A percentile compares a stretch with the other conserved stretches of the same genome.
phyloP scores from a whole-genome alignment of 2,329 filamentous ascomycete genomes.

The Cladosporium cucumerinum region DNA sequence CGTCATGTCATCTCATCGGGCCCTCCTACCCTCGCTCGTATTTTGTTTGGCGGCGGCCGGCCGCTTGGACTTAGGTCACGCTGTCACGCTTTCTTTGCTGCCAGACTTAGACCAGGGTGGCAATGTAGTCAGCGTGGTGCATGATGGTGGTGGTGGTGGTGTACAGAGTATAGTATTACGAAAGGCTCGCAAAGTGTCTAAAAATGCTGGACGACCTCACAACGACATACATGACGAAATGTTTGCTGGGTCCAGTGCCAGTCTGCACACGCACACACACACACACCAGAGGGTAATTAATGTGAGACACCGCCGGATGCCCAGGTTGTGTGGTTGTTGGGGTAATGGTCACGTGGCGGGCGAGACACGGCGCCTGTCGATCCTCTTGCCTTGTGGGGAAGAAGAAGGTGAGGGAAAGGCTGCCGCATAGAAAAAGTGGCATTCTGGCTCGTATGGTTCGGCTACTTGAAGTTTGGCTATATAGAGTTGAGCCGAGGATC shows the following conservation, averaged over 20 bases:
- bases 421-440: background rate
- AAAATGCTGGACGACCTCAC: background rate
- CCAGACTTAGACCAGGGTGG: background rate
- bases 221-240: background rate
- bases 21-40: background rate
- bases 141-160: background rate
- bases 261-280: background rate
- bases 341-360: slow-evolving; percentile 2
- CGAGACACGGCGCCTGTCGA: background rate
- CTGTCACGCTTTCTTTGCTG: background rate
- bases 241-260: too few relatives aligned
- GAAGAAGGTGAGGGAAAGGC: background rate
- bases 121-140: background rate
- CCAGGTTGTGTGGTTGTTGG: background rate
- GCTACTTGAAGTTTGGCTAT: background rate
- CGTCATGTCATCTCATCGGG: background rate
- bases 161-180: background rate
- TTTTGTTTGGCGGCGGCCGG: background rate
- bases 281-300: background rate
- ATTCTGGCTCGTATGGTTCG: background rate
- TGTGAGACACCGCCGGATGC: background rate
- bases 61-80: slow-evolving; percentile 2
- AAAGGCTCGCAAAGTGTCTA: too few relatives aligned
- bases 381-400: background rate
- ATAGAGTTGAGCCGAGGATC: background rate